These are phyloP conservation scores for Xylariaceae sp. DNA, from an alignment of 2,329 filamentous ascomycete species.

Conservation along the genomic window DNA sequence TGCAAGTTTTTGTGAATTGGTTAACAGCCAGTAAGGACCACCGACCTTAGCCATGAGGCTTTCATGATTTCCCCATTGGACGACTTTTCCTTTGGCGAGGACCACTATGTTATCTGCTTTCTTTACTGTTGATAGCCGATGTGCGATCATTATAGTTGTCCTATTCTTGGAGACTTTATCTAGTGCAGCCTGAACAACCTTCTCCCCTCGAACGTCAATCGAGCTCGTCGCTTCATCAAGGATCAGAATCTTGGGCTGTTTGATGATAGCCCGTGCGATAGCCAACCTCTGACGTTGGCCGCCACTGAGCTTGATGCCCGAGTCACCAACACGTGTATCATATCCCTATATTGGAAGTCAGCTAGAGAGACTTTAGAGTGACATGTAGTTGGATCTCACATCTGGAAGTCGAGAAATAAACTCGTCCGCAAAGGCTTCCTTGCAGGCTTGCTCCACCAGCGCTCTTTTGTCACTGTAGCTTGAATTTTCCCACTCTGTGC, in stretches of 20 bases:
- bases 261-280: constrained; percentile 67
- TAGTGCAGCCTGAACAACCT: constrained; percentile 59
- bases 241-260: constrained; percentile 65
- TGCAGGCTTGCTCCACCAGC: constrained; percentile 56
- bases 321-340: constrained; percentile 64
- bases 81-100: constrained; percentile 61
- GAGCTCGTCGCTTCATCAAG: constrained; percentile 70
- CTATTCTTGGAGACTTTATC: constrained; percentile 58
- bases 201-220: constrained; percentile 47
- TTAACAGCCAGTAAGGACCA: constrained; percentile 68
- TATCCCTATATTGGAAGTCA: constrained; percentile 47
- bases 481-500: constrained; percentile 55
- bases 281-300: constrained; percentile 69
- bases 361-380: not conserved
- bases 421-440: constrained; percentile 60
- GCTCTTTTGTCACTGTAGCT: constrained; percentile 49
- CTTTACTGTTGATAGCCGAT: constrained; percentile 58
- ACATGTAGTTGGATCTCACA: constrained; percentile 15
- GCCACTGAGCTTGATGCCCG: constrained; percentile 67
- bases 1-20: constrained; percentile 61
- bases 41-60: constrained; percentile 62
- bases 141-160: constrained; percentile 69
- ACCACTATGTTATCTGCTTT: constrained; percentile 47
- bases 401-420: constrained; percentile 58
- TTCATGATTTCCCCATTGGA: constrained; percentile 77